Conservation (phyloP, 345 rosid genomes). For the Chamaenerion angustifolium region DNA sequence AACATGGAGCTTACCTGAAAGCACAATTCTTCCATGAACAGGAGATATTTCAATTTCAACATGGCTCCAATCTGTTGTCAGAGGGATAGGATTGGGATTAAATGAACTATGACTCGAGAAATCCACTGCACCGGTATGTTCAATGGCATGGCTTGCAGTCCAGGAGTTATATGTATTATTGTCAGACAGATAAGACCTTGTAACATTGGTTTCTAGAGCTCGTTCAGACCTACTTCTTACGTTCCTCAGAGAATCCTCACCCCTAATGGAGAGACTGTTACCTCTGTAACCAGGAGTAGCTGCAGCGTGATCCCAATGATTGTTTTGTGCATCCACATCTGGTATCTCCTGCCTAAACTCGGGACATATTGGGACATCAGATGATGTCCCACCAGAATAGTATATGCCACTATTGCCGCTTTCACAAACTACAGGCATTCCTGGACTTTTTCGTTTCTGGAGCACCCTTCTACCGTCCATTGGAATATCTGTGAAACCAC, state of each 20-base stretch:
- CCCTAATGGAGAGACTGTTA: constrained; percentile 37
- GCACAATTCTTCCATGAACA: constrained; percentile 35
- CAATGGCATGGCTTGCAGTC: constrained; percentile 25
- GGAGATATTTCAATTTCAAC: constrained; percentile 25
- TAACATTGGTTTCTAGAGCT: constrained; percentile 41
- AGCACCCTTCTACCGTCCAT: constrained; percentile 42
- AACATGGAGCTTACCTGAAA: constrained; percentile 23
- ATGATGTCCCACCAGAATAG: constrained; percentile 43
- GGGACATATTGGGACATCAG: constrained; percentile 35
- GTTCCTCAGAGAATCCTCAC: constrained; percentile 61
- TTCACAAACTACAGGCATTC: constrained; percentile 46
- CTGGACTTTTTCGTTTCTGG: constrained; percentile 71
- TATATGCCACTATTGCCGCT: constrained; percentile 61
- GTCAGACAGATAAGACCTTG: constrained; percentile 31
- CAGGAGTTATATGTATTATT: constrained; percentile 26
- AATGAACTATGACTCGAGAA: constrained; percentile 33
- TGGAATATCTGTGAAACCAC: constrained; percentile 38
- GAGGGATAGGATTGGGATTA: constrained; percentile 29
- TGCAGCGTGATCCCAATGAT: constrained; percentile 32
- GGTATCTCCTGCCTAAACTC: constrained; percentile 44
- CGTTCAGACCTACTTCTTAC: constrained; percentile 62
- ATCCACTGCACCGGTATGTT: constrained; percentile 27
- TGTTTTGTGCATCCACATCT: constrained; percentile 29
- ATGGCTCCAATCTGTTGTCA: constrained; percentile 47
- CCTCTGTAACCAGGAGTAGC: constrained; percentile 27